These are phyloP conservation scores for Candida nanaspora DNA, from an alignment of 805 yeast genomes.

Conservation along the genomic window DNA sequence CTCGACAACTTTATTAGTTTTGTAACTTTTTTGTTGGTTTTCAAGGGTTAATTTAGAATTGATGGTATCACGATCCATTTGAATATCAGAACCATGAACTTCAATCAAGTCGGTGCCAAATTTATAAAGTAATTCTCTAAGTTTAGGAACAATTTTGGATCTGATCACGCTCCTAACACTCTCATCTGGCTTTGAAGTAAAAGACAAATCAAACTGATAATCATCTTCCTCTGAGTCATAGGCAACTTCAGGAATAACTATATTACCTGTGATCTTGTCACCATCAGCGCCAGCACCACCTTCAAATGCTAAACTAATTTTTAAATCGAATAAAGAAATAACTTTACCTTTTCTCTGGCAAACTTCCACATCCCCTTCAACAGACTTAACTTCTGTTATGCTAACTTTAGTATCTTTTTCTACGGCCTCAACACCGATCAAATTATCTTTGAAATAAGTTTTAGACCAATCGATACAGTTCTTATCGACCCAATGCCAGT, in stretches of 20 bases:
- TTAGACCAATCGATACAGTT: slow-evolving; percentile 92
- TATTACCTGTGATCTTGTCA: slow-evolving; percentile 57
- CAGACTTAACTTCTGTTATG: slow-evolving; percentile 40
- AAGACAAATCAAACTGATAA: slow-evolving; percentile 72
- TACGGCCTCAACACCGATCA: slow-evolving; percentile 40
- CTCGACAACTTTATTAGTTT: slow-evolving; percentile 20
- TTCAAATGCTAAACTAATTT: slow-evolving; percentile 50
- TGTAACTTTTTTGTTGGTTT: slow-evolving; percentile 28
- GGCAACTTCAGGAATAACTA: slow-evolving; percentile 85
- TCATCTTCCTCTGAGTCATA: slow-evolving; percentile 86
- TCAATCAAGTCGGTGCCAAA: slow-evolving; percentile 77
- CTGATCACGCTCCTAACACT: slow-evolving; percentile 42
- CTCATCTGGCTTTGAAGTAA: slow-evolving; percentile 46
- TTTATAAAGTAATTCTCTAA: slow-evolving; percentile 49
- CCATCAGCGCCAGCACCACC: slow-evolving; percentile 37
- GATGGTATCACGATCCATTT: slow-evolving; percentile 64
- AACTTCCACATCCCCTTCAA: slow-evolving; percentile 96
- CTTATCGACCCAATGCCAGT: slow-evolving; percentile 99
- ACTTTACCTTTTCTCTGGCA: slow-evolving; percentile 96
- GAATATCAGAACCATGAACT: slow-evolving; percentile 84
- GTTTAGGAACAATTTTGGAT: slow-evolving; percentile 54
- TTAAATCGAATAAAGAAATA: slow-evolving; percentile 81
- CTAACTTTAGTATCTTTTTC: slow-evolving; percentile 25
- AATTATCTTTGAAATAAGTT: slow-evolving; percentile 58
- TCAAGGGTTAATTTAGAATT: slow-evolving; percentile 48